Evolutionary conservation across 345 rosid species (phyloP).

Genomic region (Raphanus sativus): DNA sequence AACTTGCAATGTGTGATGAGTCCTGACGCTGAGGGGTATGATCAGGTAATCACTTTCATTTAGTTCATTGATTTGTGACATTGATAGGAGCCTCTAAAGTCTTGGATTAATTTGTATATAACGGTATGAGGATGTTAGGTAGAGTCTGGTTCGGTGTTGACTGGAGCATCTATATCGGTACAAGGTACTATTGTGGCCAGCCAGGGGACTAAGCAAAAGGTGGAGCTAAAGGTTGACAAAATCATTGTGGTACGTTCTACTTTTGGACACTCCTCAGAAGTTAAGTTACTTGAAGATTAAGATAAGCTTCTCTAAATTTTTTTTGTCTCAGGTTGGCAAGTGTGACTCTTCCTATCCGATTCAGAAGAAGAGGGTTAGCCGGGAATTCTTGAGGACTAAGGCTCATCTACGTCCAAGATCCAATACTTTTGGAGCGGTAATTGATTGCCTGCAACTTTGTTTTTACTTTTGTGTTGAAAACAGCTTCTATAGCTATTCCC

Average conservation of each 20-base stretch:
- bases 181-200: slow-evolving; percentile 82
- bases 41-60: slow-evolving; percentile 56
- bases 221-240: slow-evolving; percentile 83
- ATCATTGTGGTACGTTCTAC: slow-evolving; percentile 56
- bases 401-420: slow-evolving; percentile 99
- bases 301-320: too few species aligned
- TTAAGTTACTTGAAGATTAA: too few species aligned
- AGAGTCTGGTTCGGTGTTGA: slow-evolving; percentile 72
- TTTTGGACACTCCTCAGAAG: too few species aligned
- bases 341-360: slow-evolving; percentile 90
- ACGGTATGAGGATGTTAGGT: too few species aligned
- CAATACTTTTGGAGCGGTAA: slow-evolving; percentile 92
- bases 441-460: not conserved
- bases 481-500: not conserved
- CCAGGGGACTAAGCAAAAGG: slow-evolving; percentile 91
- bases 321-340: slow-evolving; percentile 64
- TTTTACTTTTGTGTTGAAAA: not conserved
- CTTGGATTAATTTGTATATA: not conserved
- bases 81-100: not conserved
- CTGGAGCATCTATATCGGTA: slow-evolving; percentile 83
- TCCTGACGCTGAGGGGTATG: slow-evolving; percentile 79
- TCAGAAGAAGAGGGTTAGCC: slow-evolving; percentile 92
- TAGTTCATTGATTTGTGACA: not conserved
- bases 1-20: slow-evolving; percentile 95
- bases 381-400: slow-evolving; percentile 90